phyloP scores from a whole-genome alignment of 768 basidiomycete genomes.

The Pholiota molesta region DNA sequence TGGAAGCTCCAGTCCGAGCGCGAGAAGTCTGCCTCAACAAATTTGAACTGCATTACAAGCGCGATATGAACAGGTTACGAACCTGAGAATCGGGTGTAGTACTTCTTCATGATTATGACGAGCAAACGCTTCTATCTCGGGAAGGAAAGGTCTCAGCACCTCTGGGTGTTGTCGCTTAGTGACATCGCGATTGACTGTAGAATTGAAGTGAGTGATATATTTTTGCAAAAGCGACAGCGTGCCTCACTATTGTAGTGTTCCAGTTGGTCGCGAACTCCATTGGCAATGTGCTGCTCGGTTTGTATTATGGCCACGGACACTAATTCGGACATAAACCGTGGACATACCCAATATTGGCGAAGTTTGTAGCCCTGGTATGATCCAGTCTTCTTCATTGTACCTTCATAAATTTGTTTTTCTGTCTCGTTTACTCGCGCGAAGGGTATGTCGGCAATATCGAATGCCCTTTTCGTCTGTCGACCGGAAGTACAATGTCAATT shows the following conservation, averaged over 20 bases:
- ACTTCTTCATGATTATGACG: conserved; percentile 55
- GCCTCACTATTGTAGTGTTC: conserved; percentile 64
- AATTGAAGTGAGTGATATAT: not conserved
- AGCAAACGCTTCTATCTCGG: conserved; percentile 54
- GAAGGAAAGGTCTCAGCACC: conserved; percentile 50
- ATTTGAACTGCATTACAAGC: not conserved
- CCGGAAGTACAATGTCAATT: not conserved
- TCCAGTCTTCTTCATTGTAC: conserved; percentile 41
- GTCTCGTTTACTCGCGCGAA: conserved; percentile 42
- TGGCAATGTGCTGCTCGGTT: conserved; percentile 55
- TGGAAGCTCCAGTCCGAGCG: conserved; percentile 54
- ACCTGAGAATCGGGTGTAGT: conserved; percentile 52
- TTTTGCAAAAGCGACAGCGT: not conserved
- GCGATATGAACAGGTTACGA: not conserved
- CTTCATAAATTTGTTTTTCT: conserved; percentile 47
- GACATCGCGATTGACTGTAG: conserved; percentile 53
- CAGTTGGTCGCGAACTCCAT: conserved; percentile 63
- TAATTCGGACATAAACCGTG: not conserved
- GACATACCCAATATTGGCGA: conserved; percentile 53
- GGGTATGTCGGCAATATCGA: conserved; percentile 51
- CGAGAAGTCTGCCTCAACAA: conserved; percentile 40
- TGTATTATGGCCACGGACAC: not conserved
- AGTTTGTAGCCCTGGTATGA: conserved; percentile 61
- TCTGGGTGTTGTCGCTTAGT: conserved; percentile 51
- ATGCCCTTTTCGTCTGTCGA: conserved; percentile 45